Percentiles rank a stretch among this genome's conserved stretches.
Conservation (phyloP, 1,139 yeast species). For the Zygoascus hellenicus region DNA sequence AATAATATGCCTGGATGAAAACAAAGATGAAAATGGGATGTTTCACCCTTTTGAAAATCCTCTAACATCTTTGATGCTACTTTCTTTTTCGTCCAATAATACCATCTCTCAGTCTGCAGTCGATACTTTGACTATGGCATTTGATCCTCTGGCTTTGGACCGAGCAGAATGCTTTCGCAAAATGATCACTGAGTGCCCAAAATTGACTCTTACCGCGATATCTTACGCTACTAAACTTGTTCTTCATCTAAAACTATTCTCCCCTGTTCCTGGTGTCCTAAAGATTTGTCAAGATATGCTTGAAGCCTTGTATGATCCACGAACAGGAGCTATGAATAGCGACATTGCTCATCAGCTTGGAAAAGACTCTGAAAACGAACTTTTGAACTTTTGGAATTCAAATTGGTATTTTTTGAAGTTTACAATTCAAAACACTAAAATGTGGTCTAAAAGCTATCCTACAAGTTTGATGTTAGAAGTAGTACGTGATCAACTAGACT, state of each 20-base stretch:
- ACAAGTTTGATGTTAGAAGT: slow-evolving; percentile 62
- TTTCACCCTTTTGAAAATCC: background rate
- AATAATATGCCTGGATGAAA: background rate
- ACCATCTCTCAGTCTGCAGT: slow-evolving; percentile 44
- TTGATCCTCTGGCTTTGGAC: slow-evolving; percentile 56
- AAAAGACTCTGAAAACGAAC: slow-evolving; percentile 21
- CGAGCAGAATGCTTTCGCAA: slow-evolving; percentile 65
- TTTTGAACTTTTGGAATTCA: slow-evolving; percentile 52
- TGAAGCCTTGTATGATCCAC: slow-evolving; percentile 59
- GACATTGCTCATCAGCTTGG: slow-evolving; percentile 25
- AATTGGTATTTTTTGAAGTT: slow-evolving; percentile 69
- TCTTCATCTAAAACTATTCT: slow-evolving; percentile 46
- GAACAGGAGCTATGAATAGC: slow-evolving; percentile 47
- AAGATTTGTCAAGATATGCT: slow-evolving; percentile 70
- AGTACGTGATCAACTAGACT: slow-evolving; percentile 79
- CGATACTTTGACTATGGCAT: slow-evolving; percentile 67
- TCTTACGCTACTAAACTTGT: slow-evolving; percentile 44
- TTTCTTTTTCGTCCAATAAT: slow-evolving; percentile 13
- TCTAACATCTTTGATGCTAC: slow-evolving; percentile 8
- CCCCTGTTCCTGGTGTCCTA: slow-evolving; percentile 72
- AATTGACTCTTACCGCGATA: slow-evolving; percentile 45
- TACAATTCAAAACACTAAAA: slow-evolving; percentile 60
- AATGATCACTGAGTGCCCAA: slow-evolving; percentile 42
- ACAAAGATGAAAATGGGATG: too few relatives aligned
- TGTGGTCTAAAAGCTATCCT: slow-evolving; percentile 64